Evolutionary conservation across 192 early-diverging fungal genomes (phyloP).

Genomic region (Podila epigama): DNA sequence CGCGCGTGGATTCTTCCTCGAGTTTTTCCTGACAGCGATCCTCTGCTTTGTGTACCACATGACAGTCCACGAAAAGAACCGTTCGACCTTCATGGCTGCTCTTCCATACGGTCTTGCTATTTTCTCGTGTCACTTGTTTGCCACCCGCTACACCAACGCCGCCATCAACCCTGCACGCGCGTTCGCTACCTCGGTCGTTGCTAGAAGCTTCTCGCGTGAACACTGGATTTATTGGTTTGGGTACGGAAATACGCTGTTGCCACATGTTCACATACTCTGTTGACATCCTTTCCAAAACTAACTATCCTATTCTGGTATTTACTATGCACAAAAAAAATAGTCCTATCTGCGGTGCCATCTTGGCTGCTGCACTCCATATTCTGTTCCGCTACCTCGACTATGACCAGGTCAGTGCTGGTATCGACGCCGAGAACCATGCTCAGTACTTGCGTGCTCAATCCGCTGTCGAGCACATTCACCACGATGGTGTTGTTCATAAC

Average conservation of each 20-base stretch:
- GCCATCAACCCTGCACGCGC: slow-evolving; percentile 75
- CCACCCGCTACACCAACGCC: slow-evolving; percentile 53
- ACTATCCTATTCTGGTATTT: too few relatives aligned
- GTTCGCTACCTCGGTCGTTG: slow-evolving; percentile 65
- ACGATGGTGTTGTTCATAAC: background rate
- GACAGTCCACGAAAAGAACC: slow-evolving; percentile 40
- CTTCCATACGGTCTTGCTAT: slow-evolving; percentile 27
- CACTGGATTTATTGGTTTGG: slow-evolving; percentile 75
- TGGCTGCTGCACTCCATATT: slow-evolving; percentile 21
- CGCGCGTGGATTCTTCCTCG: slow-evolving; percentile 45
- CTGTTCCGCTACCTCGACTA: slow-evolving; percentile 44
- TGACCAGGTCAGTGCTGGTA: slow-evolving; percentile 15
- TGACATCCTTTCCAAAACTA: background rate
- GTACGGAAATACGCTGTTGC: slow-evolving; percentile 1
- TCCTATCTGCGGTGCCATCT: slow-evolving; percentile 29
- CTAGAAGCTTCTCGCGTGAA: slow-evolving; percentile 50
- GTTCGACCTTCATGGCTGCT: slow-evolving; percentile 37
- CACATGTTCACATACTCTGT: background rate
- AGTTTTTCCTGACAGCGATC: slow-evolving; percentile 41
- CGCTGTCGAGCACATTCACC: background rate
- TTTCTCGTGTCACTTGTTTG: slow-evolving; percentile 31
- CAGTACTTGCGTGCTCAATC: slow-evolving; percentile 25
- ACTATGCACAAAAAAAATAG: too few relatives aligned
- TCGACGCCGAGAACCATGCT: slow-evolving; percentile 31
- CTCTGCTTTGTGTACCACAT: slow-evolving; percentile 43